Base-by-base conservation (phyloP, 2,329 filamentous ascomycete genomes). In the Phaeosphaeria sp. region DNA sequence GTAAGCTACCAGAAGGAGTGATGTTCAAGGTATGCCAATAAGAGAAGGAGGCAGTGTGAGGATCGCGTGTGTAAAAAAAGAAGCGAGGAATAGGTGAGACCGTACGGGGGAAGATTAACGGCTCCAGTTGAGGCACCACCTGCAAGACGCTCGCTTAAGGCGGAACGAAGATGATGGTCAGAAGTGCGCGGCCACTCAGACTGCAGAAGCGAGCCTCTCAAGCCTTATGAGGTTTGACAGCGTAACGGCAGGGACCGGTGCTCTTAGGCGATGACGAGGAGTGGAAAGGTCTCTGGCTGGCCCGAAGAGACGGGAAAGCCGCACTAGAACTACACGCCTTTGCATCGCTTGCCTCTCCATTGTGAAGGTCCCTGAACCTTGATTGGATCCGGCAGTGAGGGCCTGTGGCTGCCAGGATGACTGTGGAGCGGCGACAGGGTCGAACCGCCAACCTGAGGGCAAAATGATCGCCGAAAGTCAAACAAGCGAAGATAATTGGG, bases 131-230 rank as follows among this genome's bases (percentile, higher is more conserved):
- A 69, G 55, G 68, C 65, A 67, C 65, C 56, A 67, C 62, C 63
- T 65, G 65, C 66, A 63, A 61, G 57, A 66, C 64, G 68, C 67
- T 77, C 73, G 74, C 74, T 76, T 75, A 71, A 64, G 72, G 67
- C 72, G 73, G 73, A 68, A 73, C 63, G 68, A 74, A 70, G 71
- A 69, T 69, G 73, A 72, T 71, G 69, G 67, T 72, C 68, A 72
- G 61, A 67, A 68, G 60, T 67, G 63, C 57, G 69, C 69, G 67
- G 67, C 74, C 73, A 77, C 61, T 76, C 59, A 74, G 61, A 65
- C 57, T 51, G 61, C 65, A 68, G 65, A 72, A 68, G 61, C 60
- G 64, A 59, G 54, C 11, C 59, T 56, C 64, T 62, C 54, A 71
- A 65, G 68, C 68, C 68, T 71, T 71, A 73, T 71, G 66, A 70